These are phyloP conservation scores for Rutstroemia sp. DNA, from an alignment of 2,329 filamentous ascomycete species.

Conservation along the genomic window DNA sequence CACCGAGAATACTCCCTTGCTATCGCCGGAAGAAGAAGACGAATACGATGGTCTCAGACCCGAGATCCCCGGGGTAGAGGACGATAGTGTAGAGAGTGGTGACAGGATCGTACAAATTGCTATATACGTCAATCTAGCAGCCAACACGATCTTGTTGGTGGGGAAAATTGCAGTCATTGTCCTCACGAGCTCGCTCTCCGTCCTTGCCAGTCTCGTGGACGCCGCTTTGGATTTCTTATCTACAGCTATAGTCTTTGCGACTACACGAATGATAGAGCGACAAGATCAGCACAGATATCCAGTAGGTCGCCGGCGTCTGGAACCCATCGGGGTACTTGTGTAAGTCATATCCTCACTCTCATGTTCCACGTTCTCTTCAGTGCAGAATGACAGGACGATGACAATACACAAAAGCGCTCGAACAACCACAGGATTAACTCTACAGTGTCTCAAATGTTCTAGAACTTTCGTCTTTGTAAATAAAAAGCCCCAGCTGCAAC, in stretches of 20 bases:
- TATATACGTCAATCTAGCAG: constrained; percentile 65
- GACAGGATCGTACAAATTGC: constrained; percentile 75
- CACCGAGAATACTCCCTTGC: constrained; percentile 59
- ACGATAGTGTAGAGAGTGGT: constrained; percentile 66
- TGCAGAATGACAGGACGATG: neutral
- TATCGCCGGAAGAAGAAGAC: constrained; percentile 39
- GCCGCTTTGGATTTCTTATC: constrained; percentile 54
- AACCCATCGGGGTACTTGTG: constrained; percentile 55
- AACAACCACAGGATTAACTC: too few species aligned
- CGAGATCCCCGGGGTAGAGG: constrained; percentile 62
- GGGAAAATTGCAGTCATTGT: constrained; percentile 49
- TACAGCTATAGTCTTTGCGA: constrained; percentile 51
- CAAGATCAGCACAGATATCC: constrained; percentile 40
- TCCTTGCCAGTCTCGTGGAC: constrained; percentile 55
- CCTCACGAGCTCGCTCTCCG: constrained; percentile 49
- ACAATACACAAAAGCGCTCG: too few species aligned
- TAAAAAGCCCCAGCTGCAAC: too few species aligned
- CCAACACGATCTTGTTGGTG: constrained; percentile 48
- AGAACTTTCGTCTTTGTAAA: too few species aligned
- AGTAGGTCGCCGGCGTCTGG: constrained; percentile 47
- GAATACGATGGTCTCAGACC: constrained; percentile 39
- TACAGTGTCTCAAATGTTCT: too few species aligned
- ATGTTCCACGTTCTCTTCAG: neutral
- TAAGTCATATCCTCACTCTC: neutral
- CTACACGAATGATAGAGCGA: constrained; percentile 48